phyloP scores from a whole-genome alignment of 139 green algal genomes.

The Choricystis sp. region DNA sequence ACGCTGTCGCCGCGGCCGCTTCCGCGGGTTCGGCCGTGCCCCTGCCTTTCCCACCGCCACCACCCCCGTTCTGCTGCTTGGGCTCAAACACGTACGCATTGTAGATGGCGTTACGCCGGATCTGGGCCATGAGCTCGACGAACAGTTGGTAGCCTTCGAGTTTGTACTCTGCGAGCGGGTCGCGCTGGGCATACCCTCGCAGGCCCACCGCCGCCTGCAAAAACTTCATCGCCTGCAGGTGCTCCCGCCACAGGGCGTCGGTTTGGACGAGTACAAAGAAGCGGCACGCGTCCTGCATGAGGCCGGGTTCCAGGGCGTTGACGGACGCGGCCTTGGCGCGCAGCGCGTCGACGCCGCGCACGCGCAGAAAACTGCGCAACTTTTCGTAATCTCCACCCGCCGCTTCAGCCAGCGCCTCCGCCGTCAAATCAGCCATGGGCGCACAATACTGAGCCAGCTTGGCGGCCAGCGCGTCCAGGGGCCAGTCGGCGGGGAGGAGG shows the following conservation, averaged over 20 bases:
- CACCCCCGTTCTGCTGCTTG: not conserved
- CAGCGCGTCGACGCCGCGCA: constrained; percentile 60
- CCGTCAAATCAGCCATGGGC: constrained; percentile 38
- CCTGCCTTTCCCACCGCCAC: not conserved
- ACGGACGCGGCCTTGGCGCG: constrained; percentile 53
- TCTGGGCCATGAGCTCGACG: constrained; percentile 70
- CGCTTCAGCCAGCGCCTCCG: constrained; percentile 10
- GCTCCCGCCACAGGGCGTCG: constrained; percentile 96
- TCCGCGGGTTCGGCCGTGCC: not conserved
- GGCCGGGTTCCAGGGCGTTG: constrained; percentile 44
- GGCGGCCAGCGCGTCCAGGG: constrained; percentile 54
- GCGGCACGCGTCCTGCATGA: constrained; percentile 63
- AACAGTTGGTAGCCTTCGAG: constrained; percentile 89
- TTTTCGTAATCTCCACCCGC: not conserved
- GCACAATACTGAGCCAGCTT: constrained; percentile 95
- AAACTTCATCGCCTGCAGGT: constrained; percentile 95
- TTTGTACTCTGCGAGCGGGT: constrained; percentile 99
- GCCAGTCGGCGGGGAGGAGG: constrained; percentile 55
- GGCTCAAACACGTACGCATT: constrained; percentile 75
- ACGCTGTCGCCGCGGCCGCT: not conserved
- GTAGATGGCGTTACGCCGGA: constrained; percentile 96
- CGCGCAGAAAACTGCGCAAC: constrained; percentile 1
- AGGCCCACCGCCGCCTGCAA: constrained; percentile 89
- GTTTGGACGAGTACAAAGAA: constrained; percentile 93
- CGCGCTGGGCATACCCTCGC: constrained; percentile 68